Conservation (phyloP, 1,284 basidiomycete species). For the Rhodotorula sp. region DNA sequence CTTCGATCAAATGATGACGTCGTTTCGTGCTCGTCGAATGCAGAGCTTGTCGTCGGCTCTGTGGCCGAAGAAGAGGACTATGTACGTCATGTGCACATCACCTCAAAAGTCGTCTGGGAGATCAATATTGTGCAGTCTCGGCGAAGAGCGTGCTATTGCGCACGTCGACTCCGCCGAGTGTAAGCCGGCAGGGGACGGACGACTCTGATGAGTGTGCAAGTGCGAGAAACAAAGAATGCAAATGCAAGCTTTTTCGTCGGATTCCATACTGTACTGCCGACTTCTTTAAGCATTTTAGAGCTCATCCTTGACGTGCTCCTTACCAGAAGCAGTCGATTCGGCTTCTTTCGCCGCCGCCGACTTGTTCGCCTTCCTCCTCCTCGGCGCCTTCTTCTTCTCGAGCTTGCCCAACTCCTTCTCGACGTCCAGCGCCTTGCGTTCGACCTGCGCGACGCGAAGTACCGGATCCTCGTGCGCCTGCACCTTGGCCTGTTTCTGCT, state of each 20-base stretch:
- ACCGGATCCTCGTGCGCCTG: constrained; percentile 74
- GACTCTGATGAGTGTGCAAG: too few relatives aligned
- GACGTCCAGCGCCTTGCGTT: constrained; percentile 70
- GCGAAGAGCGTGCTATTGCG: too few relatives aligned
- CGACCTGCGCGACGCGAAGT: constrained; percentile 76
- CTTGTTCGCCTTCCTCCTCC: constrained; percentile 25
- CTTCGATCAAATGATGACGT: too few relatives aligned
- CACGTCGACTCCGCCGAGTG: too few relatives aligned
- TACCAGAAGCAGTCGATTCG: background rate
- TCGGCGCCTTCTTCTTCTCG: constrained; percentile 36
- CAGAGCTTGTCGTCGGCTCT: background rate
- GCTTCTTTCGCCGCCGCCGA: background rate
- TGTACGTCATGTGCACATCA: background rate
- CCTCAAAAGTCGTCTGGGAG: too few relatives aligned
- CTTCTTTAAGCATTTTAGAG: constrained; percentile 3
- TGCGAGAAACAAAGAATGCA: background rate
- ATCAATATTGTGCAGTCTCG: too few relatives aligned
- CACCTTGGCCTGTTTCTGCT: constrained; percentile 73
- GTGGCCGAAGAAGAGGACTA: background rate
- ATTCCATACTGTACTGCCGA: background rate
- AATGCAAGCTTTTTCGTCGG: background rate
- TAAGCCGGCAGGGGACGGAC: too few relatives aligned
- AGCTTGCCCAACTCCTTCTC: constrained; percentile 61
- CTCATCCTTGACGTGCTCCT: constrained; percentile 28
- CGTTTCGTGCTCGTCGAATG: background rate